A percentile compares a stretch with the other conserved stretches of the same genome.
phyloP scores from a whole-genome alignment of 2,329 filamentous ascomycete genomes.

The Penicillium corylophilum region DNA sequence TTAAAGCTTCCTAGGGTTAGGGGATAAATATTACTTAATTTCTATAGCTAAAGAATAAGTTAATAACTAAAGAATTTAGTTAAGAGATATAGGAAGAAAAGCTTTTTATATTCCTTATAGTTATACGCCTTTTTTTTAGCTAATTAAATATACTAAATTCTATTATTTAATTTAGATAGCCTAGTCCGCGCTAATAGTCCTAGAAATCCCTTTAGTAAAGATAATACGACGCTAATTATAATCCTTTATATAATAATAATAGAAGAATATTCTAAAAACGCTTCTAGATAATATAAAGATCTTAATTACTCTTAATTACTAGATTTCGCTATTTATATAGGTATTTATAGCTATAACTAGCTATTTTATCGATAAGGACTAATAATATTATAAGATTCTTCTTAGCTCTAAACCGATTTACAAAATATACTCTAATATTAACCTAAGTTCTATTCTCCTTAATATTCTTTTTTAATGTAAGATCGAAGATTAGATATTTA shows the following conservation, averaged over 20 bases:
- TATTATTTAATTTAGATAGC: slow-evolving; percentile 3
- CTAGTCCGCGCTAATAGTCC: not conserved
- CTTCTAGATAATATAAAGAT: not conserved
- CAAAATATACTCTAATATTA: not conserved
- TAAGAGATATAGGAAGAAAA: slow-evolving; percentile 1
- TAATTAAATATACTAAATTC: slow-evolving; percentile 9
- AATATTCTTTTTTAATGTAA: not conserved
- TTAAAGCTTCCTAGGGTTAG: too few species aligned
- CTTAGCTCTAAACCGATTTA: slow-evolving; percentile 3
- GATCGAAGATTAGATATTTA: slow-evolving; percentile 1
- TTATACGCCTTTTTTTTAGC: slow-evolving; percentile 2
- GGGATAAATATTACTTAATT: too few species aligned
- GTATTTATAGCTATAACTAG: slow-evolving; percentile 7
- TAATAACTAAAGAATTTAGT: not conserved
- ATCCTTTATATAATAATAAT: not conserved
- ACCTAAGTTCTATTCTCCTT: slow-evolving; percentile 1
- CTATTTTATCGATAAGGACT: slow-evolving; percentile 6
- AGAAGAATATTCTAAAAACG: not conserved
- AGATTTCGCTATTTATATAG: not conserved
- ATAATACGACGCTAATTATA: not conserved
- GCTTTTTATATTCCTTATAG: slow-evolving; percentile 1
- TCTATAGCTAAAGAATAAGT: not conserved
- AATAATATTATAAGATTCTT: slow-evolving; percentile 1
- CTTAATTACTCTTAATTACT: slow-evolving; percentile 8
- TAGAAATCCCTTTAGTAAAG: slow-evolving; percentile 1